These are phyloP conservation scores for Phylloporus arenicola DNA, from an alignment of 768 basidiomycete genomes.

Conservation along the genomic window DNA sequence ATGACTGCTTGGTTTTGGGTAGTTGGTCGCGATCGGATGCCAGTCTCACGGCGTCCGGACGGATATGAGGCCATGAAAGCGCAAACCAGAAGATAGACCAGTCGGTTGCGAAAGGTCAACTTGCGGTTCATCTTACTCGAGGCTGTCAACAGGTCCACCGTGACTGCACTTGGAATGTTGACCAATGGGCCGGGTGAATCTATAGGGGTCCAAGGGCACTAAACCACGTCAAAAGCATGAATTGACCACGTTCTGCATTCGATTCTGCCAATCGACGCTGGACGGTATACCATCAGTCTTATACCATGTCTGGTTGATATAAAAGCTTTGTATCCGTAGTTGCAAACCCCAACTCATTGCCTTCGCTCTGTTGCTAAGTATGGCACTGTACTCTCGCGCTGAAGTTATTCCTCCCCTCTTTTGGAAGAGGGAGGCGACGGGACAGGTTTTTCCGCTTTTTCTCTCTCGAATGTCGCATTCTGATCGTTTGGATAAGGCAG, in stretches of 20 bases:
- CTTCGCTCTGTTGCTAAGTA: neutral
- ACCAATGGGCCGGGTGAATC: neutral
- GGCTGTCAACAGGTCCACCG: too few species aligned
- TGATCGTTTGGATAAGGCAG: slow-evolving; percentile 48
- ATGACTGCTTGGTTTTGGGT: too few species aligned
- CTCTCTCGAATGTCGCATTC: neutral
- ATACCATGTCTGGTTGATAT: neutral
- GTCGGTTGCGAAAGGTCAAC: too few species aligned
- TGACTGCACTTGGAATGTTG: neutral
- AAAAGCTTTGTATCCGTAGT: neutral
- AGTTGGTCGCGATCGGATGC: too few species aligned
- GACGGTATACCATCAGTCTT: neutral
- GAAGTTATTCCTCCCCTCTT: neutral
- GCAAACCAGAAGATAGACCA: neutral
- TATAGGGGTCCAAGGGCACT: too few species aligned
- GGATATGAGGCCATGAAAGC: neutral
- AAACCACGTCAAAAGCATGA: neutral
- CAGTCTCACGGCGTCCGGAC: neutral
- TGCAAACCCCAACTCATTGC: neutral
- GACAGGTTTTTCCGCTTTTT: slow-evolving; percentile 13
- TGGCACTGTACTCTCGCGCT: neutral
- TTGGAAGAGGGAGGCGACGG: slow-evolving; percentile 11
- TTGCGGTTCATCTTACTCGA: too few species aligned
- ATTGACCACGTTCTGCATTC: neutral
- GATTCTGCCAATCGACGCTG: neutral